Conservation (phyloP, 441 rosid genomes). For the Hura crepitans region DNA sequence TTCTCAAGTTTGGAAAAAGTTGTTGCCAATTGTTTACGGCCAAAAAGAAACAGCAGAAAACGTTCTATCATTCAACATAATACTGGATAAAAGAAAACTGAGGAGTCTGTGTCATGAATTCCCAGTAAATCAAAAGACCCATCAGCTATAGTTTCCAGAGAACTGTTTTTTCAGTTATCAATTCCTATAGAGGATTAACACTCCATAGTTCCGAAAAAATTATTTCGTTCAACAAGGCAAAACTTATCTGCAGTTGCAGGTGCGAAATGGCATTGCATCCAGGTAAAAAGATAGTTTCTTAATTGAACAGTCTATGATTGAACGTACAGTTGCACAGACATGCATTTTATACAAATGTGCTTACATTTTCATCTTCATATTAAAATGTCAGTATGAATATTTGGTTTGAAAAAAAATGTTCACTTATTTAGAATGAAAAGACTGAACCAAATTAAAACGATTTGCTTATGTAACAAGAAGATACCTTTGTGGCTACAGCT, state of each 20-base stretch:
- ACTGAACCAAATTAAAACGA: neutral
- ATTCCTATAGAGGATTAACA: neutral
- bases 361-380: neutral
- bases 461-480: conserved; percentile 4
- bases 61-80: neutral
- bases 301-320: neutral
- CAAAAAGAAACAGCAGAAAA: neutral
- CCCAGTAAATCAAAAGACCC: neutral
- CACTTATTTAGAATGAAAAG: conserved; percentile 1
- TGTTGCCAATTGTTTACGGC: conserved; percentile 6
- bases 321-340: neutral
- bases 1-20: conserved; percentile 5
- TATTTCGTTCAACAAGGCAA: neutral
- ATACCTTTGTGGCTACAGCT: conserved; percentile 63
- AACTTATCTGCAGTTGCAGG: neutral
- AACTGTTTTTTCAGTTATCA: neutral
- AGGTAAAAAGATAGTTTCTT: neutral
- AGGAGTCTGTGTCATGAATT: neutral
- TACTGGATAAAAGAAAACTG: neutral
- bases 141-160: conserved; percentile 1
- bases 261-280: neutral
- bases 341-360: neutral
- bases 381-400: neutral
- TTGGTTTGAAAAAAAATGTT: neutral
- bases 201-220: neutral